Conservation (phyloP, 306 rosid genomes). For the Canavalia gladiata region DNA sequence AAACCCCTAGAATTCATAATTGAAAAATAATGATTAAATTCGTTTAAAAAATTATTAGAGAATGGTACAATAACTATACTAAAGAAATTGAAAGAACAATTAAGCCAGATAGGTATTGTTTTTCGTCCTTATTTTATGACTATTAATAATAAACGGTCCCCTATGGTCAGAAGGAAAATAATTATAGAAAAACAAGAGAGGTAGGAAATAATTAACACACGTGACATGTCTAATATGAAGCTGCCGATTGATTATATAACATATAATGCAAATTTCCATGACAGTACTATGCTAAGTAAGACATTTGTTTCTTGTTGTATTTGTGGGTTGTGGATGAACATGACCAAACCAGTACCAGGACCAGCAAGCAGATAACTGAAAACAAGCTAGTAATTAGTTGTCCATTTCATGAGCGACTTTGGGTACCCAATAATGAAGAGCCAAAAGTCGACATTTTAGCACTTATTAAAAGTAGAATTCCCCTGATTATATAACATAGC, state of each 20-base stretch:
- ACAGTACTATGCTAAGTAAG: background rate
- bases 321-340: background rate
- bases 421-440: conserved; percentile 11
- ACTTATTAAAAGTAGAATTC: background rate
- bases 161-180: background rate
- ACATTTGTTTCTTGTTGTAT: background rate
- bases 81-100: background rate
- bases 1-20: too few species aligned
- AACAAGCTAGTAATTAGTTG: conserved; percentile 13
- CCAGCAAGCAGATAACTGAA: background rate
- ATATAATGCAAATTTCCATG: background rate
- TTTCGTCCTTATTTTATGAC: background rate
- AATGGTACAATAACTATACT: too few species aligned
- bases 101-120: background rate
- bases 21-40: too few species aligned
- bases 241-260: background rate
- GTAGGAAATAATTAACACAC: background rate
- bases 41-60: too few species aligned
- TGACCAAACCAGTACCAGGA: background rate
- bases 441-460: background rate
- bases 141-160: background rate
- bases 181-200: background rate
- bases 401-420: conserved; percentile 34
- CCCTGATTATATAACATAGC: background rate
- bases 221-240: conserved; percentile 26